phyloP scores from a whole-genome alignment of 805 yeast species.

The Candida peoriensis region DNA sequence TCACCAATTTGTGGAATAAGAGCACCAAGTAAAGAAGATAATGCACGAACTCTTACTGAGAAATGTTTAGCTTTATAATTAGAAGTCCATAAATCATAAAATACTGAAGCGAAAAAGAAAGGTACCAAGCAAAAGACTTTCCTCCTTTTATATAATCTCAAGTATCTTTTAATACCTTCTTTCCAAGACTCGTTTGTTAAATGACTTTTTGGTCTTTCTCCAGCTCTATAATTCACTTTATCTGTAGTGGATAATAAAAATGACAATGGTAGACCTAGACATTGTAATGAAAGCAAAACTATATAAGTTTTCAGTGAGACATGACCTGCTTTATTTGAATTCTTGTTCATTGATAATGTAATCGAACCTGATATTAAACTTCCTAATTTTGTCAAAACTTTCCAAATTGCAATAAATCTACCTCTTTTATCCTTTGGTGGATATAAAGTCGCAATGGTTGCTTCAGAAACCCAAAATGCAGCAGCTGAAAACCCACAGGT shows the following conservation, averaged over 20 bases:
- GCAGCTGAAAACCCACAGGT: conserved; percentile 23
- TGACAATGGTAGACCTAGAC: conserved; percentile 20
- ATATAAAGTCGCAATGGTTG: conserved; percentile 22
- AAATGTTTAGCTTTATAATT: conserved; percentile 22
- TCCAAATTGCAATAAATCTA: conserved; percentile 26
- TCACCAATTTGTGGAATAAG: conserved; percentile 16
- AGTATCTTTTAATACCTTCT: conserved; percentile 4
- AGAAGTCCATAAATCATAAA: conserved; percentile 23
- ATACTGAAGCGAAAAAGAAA: conserved; percentile 15
- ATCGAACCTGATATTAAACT: conserved; percentile 25
- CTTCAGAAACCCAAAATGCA: conserved; percentile 26
- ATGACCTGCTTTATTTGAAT: conserved; percentile 12
- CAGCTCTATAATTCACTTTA: conserved; percentile 26
- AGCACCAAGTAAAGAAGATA: conserved; percentile 21
- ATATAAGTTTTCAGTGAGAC: conserved; percentile 23
- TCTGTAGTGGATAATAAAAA: conserved; percentile 22
- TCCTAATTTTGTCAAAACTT: conserved; percentile 21
- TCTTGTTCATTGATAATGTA: conserved; percentile 12
- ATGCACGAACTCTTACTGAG: conserved; percentile 23
- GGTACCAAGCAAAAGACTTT: conserved; percentile 20
- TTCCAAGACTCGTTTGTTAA: conserved; percentile 8
- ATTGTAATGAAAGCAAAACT: conserved; percentile 22
- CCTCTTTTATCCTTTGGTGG: conserved; percentile 22
- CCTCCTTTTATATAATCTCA: conserved; percentile 10
- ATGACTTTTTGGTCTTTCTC: conserved; percentile 12